phyloP scores from a whole-genome alignment of 2,329 filamentous ascomycete species.

The Ceratocystis variospora region DNA sequence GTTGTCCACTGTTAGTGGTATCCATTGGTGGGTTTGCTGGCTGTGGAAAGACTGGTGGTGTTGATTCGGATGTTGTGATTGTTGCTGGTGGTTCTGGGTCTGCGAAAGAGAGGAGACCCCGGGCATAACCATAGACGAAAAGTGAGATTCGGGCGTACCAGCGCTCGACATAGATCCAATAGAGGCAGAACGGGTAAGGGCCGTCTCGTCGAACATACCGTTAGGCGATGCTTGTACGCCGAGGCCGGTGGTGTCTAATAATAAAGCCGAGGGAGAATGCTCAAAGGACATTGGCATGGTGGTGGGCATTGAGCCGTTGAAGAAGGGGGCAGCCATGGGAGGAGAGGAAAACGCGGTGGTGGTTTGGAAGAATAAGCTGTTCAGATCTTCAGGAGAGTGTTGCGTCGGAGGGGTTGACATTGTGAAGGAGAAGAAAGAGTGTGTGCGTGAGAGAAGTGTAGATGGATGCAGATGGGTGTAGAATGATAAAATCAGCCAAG shows the following conservation, averaged over 20 bases:
- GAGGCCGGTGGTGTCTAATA: neutral
- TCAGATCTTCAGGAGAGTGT: conserved; percentile 6
- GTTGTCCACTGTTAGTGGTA: conserved; percentile 31
- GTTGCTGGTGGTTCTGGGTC: conserved; percentile 4
- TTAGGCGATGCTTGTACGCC: neutral
- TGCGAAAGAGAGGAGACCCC: neutral
- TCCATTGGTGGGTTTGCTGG: conserved; percentile 33
- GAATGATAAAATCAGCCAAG: neutral
- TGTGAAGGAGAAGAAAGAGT: neutral
- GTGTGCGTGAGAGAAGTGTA: neutral
- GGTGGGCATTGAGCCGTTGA: conserved; percentile 6
- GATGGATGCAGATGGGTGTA: neutral
- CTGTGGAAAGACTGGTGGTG: conserved; percentile 34
- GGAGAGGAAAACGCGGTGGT: conserved; percentile 2
- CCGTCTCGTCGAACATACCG: conserved; percentile 3
- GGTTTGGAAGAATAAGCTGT: neutral
- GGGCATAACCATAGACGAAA: conserved; percentile 9
- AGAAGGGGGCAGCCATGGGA: conserved; percentile 3
- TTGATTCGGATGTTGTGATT: neutral
- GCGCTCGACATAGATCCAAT: conserved; percentile 11
- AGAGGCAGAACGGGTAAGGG: conserved; percentile 13
- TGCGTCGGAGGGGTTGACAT: conserved; percentile 9
- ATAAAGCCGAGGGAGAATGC: neutral
- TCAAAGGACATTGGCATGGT: conserved; percentile 9
- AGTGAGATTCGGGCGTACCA: conserved; percentile 10